Conservation (phyloP, 2,329 filamentous ascomycete genomes). For the Rugonectria rugulosa region DNA sequence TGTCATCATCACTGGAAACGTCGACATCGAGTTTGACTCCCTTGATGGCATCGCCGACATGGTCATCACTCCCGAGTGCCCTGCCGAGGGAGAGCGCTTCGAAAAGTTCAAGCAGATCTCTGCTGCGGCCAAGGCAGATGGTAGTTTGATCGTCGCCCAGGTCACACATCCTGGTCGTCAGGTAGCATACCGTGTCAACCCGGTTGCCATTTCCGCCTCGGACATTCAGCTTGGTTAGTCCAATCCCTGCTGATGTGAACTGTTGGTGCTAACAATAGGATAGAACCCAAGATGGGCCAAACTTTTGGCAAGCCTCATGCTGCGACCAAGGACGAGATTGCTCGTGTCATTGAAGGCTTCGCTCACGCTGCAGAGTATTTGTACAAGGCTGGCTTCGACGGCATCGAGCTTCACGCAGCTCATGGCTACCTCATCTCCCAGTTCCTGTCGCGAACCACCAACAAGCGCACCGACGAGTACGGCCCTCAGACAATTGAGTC, state of each 20-base stretch:
- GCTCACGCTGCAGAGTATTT: slow-evolving; percentile 68
- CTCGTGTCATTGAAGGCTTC: slow-evolving; percentile 65
- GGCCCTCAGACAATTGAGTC: slow-evolving; percentile 53
- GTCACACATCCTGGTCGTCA: slow-evolving; percentile 59
- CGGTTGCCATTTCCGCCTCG: slow-evolving; percentile 52
- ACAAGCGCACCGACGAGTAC: slow-evolving; percentile 60
- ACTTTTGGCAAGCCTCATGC: slow-evolving; percentile 58
- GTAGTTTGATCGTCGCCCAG: slow-evolving; percentile 67
- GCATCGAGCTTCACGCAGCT: slow-evolving; percentile 59
- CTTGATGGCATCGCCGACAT: slow-evolving; percentile 62
- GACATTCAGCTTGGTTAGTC: slow-evolving; percentile 45
- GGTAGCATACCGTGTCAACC: slow-evolving; percentile 36
- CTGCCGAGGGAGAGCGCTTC: slow-evolving; percentile 65
- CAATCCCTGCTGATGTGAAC: not conserved
- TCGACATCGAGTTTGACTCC: slow-evolving; percentile 69
- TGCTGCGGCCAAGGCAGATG: slow-evolving; percentile 61
- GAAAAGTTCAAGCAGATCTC: slow-evolving; percentile 67
- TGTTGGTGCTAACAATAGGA: too few species aligned
- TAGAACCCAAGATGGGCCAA: slow-evolving; percentile 39
- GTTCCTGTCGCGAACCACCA: slow-evolving; percentile 58
- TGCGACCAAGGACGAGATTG: slow-evolving; percentile 63
- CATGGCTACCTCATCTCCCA: slow-evolving; percentile 62
- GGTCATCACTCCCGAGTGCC: slow-evolving; percentile 63
- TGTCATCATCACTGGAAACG: slow-evolving; percentile 68
- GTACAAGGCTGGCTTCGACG: slow-evolving; percentile 67